Evolutionary conservation across 2,329 filamentous ascomycete genomes (phyloP), one percentile per base, ranked within the genome.

Genomic region (Sarocladium oryzae): DNA sequence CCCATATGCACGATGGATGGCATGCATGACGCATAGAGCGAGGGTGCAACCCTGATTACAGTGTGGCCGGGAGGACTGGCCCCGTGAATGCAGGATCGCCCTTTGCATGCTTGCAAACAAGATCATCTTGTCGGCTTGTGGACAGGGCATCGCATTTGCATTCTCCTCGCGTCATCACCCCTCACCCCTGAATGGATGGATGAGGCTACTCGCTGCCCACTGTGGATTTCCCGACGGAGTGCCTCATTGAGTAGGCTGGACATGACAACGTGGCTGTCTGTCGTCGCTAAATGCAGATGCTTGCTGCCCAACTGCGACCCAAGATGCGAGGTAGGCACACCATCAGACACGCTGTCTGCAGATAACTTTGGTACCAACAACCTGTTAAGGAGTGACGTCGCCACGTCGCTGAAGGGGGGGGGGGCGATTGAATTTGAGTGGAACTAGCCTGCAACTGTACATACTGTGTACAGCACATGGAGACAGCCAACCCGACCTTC

Each of bases 41-140:
- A 48, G 26, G 43, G 43, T 45, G 26, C 43, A 48, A 48, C 43
- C 43, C 16, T 48, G 43, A 48, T 48, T 23, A 26, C 43, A 33
- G 15, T 40, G 18, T 18, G 16, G 36, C 16, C 28, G 8, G 21
- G 13, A 26, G 13, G 40, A 20, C 16, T 3, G 21, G 40, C 40
- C 21, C 40, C 21, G 20, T 24, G 23, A n/a, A 15, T 43, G 40
- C 40, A 43, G 40, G 40, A 43, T 43, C 40, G 40, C 11, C 20
- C 21, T 26, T 43, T 43, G 37, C 40, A 43, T 43, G 40, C 8
- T 26, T 28, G 5, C 23, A 20, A n/a, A n/a, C 21, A 16, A 43
- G 40, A 43, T 43, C 40, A 21, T 26, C 21, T 43, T n/a, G 3
- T 43, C 11, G 35, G 23, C 21, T 26, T 5, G 4, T 43, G 6